These are phyloP conservation scores for Cryptococcus neoformans DNA, from an alignment of 1,284 basidiomycete species.

Conservation along the genomic window DNA sequence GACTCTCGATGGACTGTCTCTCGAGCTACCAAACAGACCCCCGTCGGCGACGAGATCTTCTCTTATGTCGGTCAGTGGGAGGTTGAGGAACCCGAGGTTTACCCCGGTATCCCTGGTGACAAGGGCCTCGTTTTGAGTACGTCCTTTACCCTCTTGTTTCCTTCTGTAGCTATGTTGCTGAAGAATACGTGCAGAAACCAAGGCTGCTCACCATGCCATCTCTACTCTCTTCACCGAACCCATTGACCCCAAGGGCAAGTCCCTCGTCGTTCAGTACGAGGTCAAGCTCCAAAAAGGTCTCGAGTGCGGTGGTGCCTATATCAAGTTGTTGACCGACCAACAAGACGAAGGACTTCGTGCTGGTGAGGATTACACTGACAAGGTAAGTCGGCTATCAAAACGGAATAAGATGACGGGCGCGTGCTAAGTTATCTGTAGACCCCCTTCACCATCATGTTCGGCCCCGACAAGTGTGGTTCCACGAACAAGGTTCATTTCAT, in stretches of 20 bases:
- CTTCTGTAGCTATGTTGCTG: background rate
- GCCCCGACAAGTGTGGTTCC: conserved; percentile 59
- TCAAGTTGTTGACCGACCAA: conserved; percentile 77
- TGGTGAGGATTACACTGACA: conserved; percentile 91
- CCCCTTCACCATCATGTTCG: conserved; percentile 98
- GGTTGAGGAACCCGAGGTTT: conserved; percentile 83
- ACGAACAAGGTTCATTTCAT: conserved; percentile 82
- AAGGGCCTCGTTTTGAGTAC: conserved; percentile 79
- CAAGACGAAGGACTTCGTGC: conserved; percentile 76
- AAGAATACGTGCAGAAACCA: conserved; percentile 41
- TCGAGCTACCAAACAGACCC: conserved; percentile 95
- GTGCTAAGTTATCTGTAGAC: conserved; percentile 52
- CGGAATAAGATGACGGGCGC: background rate
- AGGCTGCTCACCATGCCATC: conserved; percentile 74
- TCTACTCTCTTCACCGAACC: conserved; percentile 77
- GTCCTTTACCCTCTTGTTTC: conserved; percentile 10
- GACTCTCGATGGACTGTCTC: conserved; percentile 91
- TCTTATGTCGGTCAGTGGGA: conserved; percentile 97
- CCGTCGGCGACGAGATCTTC: conserved; percentile 88
- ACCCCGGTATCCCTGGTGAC: conserved; percentile 68
- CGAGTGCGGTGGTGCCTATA: conserved; percentile 98
- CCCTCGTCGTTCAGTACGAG: conserved; percentile 97
- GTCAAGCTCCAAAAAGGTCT: conserved; percentile 99
- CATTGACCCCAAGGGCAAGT: conserved; percentile 79
- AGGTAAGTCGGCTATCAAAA: conserved; percentile 40